A percentile compares a stretch with the other conserved stretches of the same genome.
phyloP scores from a whole-genome alignment of 73 alveolate genomes.

The Paramecium caudatum region DNA sequence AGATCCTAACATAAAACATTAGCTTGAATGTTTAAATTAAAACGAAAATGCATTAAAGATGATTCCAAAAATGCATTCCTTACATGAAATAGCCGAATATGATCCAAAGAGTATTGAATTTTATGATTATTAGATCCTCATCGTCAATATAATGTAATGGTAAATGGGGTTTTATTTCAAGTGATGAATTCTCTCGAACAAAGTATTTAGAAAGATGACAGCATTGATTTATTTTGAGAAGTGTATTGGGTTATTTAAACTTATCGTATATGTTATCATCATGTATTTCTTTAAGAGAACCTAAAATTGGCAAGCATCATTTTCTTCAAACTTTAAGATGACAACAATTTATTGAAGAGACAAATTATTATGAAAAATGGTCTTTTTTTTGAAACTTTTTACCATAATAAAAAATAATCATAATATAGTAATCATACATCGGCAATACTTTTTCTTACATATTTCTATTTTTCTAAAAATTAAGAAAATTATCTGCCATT shows the following conservation, averaged over 20 bases:
- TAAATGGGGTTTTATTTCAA: constrained; percentile 15
- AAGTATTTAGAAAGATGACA: background rate
- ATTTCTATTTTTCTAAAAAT: background rate
- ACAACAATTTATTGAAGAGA: background rate
- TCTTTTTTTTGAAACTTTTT: background rate
- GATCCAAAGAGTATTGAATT: background rate
- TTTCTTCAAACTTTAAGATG: background rate
- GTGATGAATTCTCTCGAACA: background rate
- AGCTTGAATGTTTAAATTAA: too few species aligned
- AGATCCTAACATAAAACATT: too few species aligned
- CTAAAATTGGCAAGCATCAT: background rate
- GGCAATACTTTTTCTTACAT: constrained; percentile 2
- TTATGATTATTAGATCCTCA: constrained; percentile 44
- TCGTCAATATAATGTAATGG: constrained; percentile 15
- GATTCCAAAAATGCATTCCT: too few species aligned
- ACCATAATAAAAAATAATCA: background rate
- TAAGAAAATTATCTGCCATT: constrained; percentile 6
- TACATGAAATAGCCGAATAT: too few species aligned
- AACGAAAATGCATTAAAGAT: too few species aligned
- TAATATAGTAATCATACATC: background rate
- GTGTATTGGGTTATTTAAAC: background rate
- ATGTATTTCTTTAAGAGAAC: background rate
- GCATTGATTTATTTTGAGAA: too few species aligned
- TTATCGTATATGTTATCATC: background rate
- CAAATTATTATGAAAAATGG: background rate